phyloP scores from a whole-genome alignment of 441 rosid species.

The Euphorbia celastroides region DNA sequence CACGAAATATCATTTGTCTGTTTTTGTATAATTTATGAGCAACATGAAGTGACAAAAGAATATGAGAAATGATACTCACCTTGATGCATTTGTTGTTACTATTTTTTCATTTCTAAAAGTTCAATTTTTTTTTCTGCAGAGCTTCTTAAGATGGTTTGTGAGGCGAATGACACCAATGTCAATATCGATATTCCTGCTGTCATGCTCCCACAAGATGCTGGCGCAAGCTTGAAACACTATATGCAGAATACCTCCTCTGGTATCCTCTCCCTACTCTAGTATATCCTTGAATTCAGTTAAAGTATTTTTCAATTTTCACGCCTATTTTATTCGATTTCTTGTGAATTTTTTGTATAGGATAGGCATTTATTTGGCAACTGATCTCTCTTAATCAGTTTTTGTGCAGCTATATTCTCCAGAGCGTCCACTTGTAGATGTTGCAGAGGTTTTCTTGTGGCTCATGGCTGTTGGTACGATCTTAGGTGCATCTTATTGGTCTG shows the following conservation, averaged over 20 bases:
- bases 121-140: constrained; percentile 35
- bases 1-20: not conserved
- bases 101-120: not conserved
- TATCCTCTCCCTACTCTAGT: constrained; percentile 23
- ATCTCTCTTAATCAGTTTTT: constrained; percentile 47
- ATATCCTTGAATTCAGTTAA: not conserved
- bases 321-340: not conserved
- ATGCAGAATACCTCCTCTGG: constrained; percentile 50
- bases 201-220: constrained; percentile 98
- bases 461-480: constrained; percentile 93
- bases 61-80: not conserved
- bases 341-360: not conserved
- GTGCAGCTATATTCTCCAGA: constrained; percentile 93
- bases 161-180: constrained; percentile 75
- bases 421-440: constrained; percentile 89
- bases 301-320: too few relatives aligned
- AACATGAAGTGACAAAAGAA: not conserved
- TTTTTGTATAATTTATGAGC: not conserved
- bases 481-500: constrained; percentile 97
- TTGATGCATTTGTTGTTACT: not conserved
- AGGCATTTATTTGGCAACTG: constrained; percentile 15
- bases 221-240: constrained; percentile 58
- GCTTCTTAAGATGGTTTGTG: constrained; percentile 98
- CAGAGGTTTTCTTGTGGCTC: constrained; percentile 97
- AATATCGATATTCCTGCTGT: constrained; percentile 77